Conservation (phyloP, 2,329 filamentous ascomycete genomes). For the Pseudonectria foliicola region DNA sequence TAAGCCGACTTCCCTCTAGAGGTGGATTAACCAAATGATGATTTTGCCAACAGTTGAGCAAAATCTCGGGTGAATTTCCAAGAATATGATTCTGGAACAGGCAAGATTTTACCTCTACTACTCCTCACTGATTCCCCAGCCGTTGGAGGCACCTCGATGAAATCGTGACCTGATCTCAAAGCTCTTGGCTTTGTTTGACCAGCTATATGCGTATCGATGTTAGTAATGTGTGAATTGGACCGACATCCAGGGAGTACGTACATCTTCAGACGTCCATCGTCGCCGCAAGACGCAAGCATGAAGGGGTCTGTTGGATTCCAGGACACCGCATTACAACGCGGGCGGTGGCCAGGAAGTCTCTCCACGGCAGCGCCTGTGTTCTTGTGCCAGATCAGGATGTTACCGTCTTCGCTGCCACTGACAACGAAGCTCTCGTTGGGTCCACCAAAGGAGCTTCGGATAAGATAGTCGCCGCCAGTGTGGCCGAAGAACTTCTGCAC, state of each 20-base stretch:
- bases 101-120: conserved; percentile 4
- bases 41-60: no score
- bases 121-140: conserved; percentile 15
- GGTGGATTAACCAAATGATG: no score
- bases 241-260: conserved; percentile 39
- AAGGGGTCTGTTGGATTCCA: conserved; percentile 82
- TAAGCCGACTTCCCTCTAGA: no score
- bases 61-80: not conserved
- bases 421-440: conserved; percentile 88
- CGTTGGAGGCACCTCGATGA: conserved; percentile 10
- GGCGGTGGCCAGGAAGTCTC: conserved; percentile 64
- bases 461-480: conserved; percentile 67
- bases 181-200: conserved; percentile 21
- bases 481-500: conserved; percentile 71
- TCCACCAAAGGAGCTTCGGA: conserved; percentile 78
- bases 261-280: conserved; percentile 81
- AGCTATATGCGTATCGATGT: conserved; percentile 12
- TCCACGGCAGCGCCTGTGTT: conserved; percentile 70
- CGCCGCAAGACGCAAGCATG: conserved; percentile 86
- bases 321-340: conserved; percentile 76
- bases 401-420: conserved; percentile 76
- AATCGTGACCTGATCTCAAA: conserved; percentile 15
- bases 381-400: conserved; percentile 87
- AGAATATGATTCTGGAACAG: conserved; percentile 1
- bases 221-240: not conserved